Base-by-base conservation (phyloP, 768 basidiomycete species). In the Pulveroboletus sp. region DNA sequence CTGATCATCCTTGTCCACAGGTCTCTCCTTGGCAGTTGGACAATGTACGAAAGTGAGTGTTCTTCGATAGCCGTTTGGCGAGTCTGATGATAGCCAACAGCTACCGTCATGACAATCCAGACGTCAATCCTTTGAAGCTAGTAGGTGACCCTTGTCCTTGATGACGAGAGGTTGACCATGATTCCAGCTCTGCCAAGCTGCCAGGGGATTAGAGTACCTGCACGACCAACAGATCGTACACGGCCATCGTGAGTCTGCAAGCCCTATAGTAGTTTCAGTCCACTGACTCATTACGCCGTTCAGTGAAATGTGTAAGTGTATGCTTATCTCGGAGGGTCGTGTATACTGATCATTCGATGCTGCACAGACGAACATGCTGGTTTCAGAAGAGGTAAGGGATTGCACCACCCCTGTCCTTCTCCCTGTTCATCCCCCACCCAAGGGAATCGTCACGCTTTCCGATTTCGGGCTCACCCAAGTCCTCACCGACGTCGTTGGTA, bases 391-490 rank as follows among this genome's bases (percentile, higher is more conserved):
- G 47, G 82, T 79, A 49, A 58, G 66, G 48, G 8, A 16, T 7
- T 35, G n/a, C 12, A 25, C 9, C 4, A 21, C 35, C 33, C 0
- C 24, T 9, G 1, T 5, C 4, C 8, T 21, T 14, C 6, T 4
- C 9, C 11, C 11, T 16, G 4, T 27, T 49, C 27, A 43, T 4
- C 32, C 20, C 13, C 12, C 12, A 1, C n/a, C 49, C 6, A 43
- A 83, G 82, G 75, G 73, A 12, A 68, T 77, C 52, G 75, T 81
- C 21, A 70, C 77, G 27, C 77, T 85, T 13, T 79, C 78, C 51
- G 82, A 85, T 55, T 84, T 85, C 59, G 81, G 82, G 36, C 77
- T 84, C 68, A 77, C 82, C 16, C 81, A 79, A 57, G 68, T 82
- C 24, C 73, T 84, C 32, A 77, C 77, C 49, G 80, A 82, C 36